Conservation (phyloP, 345 rosid species). For the Brassica nigra region DNA sequence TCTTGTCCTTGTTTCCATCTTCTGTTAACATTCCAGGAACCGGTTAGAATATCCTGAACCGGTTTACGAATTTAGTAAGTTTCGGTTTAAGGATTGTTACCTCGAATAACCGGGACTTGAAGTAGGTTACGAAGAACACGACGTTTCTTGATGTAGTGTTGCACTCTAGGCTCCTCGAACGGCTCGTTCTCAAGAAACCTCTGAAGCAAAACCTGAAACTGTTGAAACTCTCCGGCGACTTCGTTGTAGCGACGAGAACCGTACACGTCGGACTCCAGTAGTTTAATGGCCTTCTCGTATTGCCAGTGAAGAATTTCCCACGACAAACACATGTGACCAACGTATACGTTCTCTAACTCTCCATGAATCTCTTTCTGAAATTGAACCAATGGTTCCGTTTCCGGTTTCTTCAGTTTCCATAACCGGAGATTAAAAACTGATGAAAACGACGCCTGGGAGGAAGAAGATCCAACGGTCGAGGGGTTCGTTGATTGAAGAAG, state of each 20-base stretch:
- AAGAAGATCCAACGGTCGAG: constrained; percentile 43
- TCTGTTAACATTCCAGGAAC: constrained; percentile 50
- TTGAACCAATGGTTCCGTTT: constrained; percentile 57
- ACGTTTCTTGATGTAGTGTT: constrained; percentile 70
- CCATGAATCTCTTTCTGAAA: constrained; percentile 65
- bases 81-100: constrained; percentile 38
- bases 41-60: not conserved
- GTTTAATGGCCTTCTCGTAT: constrained; percentile 69
- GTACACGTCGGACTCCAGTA: constrained; percentile 73
- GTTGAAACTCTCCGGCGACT: constrained; percentile 90
- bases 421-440: constrained; percentile 54
- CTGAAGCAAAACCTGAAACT: constrained; percentile 81
- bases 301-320: constrained; percentile 99
- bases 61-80: not conserved
- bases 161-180: constrained; percentile 81
- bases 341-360: constrained; percentile 81
- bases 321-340: constrained; percentile 95
- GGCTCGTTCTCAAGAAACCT: constrained; percentile 87
- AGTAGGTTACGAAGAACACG: constrained; percentile 74
- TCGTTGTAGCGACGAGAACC: constrained; percentile 62
- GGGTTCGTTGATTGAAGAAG: constrained; percentile 73
- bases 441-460: constrained; percentile 45
- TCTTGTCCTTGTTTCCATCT: constrained; percentile 58
- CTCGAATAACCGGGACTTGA: constrained; percentile 90
- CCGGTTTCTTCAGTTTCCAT: constrained; percentile 52